Percentiles rank a stretch among this genome's conserved stretches.
Conservation (phyloP, 331 rosid genomes). For the Telfairia occidentalis region DNA sequence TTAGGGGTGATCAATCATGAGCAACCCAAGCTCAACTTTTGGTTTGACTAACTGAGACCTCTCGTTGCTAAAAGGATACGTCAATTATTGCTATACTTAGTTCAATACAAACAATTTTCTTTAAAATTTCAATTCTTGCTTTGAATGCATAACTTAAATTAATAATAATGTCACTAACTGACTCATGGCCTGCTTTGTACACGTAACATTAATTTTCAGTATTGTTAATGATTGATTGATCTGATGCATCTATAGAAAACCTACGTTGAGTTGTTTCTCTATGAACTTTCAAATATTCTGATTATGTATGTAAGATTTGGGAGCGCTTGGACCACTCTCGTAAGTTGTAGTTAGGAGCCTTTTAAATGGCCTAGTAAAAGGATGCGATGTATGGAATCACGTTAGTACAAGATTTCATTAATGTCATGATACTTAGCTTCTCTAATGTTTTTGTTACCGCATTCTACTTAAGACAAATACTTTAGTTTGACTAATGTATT, state of each 20-base stretch:
- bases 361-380: background rate
- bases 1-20: background rate
- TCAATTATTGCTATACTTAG: background rate
- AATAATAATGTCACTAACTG: background rate
- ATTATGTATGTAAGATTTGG: background rate
- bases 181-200: background rate
- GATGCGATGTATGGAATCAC: background rate
- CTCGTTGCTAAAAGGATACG: background rate
- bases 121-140: background rate
- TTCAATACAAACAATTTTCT: background rate
- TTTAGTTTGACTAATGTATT: too few relatives aligned
- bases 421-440: background rate
- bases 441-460: too few relatives aligned
- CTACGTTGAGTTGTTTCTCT: background rate
- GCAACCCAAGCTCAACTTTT: background rate
- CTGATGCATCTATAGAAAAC: background rate
- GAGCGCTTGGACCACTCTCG: background rate
- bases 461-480: too few relatives aligned
- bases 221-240: background rate
- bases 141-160: background rate
- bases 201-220: background rate
- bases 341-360: background rate
- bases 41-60: background rate
- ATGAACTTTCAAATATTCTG: background rate
- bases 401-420: background rate